phyloP scores from a whole-genome alignment of 148 eudicot species.

The Drosera capensis region DNA sequence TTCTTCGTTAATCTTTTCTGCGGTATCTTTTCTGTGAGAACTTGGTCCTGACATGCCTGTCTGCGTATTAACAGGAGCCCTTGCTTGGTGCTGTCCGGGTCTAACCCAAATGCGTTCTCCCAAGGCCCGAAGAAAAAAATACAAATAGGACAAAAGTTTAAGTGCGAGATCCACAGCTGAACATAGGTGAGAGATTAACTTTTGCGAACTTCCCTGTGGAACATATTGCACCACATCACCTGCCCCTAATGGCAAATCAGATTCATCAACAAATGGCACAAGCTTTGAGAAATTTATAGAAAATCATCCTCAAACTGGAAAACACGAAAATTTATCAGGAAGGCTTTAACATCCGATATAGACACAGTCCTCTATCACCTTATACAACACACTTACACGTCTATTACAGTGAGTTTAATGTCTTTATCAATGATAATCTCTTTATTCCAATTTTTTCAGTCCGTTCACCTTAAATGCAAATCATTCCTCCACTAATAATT shows the following conservation, averaged over 20 bases:
- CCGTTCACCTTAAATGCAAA: too few relatives aligned
- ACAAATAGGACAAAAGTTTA: slow-evolving; percentile 42
- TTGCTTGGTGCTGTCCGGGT: slow-evolving; percentile 14
- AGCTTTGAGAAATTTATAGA: too few relatives aligned
- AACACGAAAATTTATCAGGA: too few relatives aligned
- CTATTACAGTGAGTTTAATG: too few relatives aligned
- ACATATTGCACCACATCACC: slow-evolving; percentile 11
- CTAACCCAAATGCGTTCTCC: slow-evolving; percentile 23
- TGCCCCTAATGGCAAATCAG: slow-evolving; percentile 12
- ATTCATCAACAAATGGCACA: neutral
- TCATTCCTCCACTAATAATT: too few relatives aligned
- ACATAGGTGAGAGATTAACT: slow-evolving; percentile 7
- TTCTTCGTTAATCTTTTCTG: slow-evolving; percentile 18
- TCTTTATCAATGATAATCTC: too few relatives aligned
- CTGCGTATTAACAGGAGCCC: slow-evolving; percentile 10
- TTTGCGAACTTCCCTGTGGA: slow-evolving; percentile 15
- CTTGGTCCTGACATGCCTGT: slow-evolving; percentile 16
- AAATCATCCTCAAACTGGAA: too few relatives aligned
- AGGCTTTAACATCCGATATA: too few relatives aligned
- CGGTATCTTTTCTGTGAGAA: slow-evolving; percentile 13
- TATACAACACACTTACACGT: too few relatives aligned
- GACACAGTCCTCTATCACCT: too few relatives aligned
- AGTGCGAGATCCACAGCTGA: slow-evolving; percentile 24
- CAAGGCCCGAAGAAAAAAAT: slow-evolving; percentile 19
- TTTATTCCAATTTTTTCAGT: too few relatives aligned